Percentiles rank a stretch among this genome's conserved stretches.
Evolutionary conservation across 345 rosid species (phyloP).

Genomic region (Geranium rotundifolium): DNA sequence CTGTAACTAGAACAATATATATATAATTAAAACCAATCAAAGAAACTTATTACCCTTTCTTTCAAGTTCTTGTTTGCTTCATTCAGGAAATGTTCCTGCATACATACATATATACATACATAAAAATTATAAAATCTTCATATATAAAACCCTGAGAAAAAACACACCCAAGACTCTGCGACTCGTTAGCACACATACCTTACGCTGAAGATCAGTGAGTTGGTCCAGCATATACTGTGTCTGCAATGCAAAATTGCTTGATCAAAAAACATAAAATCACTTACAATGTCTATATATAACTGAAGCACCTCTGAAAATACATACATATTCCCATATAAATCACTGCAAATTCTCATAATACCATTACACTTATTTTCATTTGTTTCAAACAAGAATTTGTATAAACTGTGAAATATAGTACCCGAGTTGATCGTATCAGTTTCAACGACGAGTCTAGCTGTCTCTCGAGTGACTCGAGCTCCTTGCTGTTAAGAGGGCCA

Average conservation of each 20-base stretch:
- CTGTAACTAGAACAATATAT: not conserved
- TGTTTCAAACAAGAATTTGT: not conserved
- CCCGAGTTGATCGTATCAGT: constrained; percentile 82
- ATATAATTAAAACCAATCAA: not conserved
- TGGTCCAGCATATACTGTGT: constrained; percentile 89
- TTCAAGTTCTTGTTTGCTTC: constrained; percentile 72
- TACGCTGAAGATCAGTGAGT: constrained; percentile 82
- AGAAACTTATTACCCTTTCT: constrained; percentile 50
- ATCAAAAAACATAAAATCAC: too few species aligned
- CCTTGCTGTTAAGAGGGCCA: constrained; percentile 72
- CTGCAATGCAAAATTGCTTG: constrained; percentile 18
- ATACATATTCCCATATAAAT: too few species aligned
- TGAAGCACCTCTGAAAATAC: too few species aligned
- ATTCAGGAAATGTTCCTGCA: constrained; percentile 63
- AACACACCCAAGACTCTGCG: not conserved
- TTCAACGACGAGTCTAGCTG: constrained; percentile 88
- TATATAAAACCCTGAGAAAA: not conserved
- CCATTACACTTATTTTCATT: too few species aligned
- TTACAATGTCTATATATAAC: too few species aligned
- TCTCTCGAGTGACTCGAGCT: constrained; percentile 88
- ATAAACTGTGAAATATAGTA: constrained; percentile 11
- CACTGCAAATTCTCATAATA: too few species aligned
- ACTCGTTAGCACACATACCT: constrained; percentile 27
- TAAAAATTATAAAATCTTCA: not conserved
- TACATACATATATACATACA: not conserved